Base-by-base conservation (phyloP, 2,329 filamentous ascomycete genomes). In the Huntiella abstrusa region DNA sequence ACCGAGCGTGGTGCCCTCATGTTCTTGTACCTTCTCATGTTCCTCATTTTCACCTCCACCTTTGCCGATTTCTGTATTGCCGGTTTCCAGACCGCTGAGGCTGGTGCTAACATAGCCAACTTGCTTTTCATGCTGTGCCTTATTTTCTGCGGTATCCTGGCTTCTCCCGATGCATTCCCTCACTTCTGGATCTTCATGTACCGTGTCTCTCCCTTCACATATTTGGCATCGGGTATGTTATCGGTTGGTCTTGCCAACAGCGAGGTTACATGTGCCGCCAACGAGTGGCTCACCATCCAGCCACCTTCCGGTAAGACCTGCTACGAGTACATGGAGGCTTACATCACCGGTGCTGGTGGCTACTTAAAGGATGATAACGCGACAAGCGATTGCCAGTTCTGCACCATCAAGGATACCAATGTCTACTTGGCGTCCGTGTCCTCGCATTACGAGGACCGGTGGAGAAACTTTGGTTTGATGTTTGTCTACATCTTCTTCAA, bases 101-200 rank as follows among this genome's bases (percentile, higher is more conserved):
- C 73, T 0, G 83, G 76, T 48, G 80, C 77, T 45, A 84, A 85
- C 60, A 66, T 91, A 51, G 81, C 80, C 54, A 83, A 84, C 52
- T 58, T 88, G 49, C 63, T 81, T 54, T 87, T 88, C 64, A 76
- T 71, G 33, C 66, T 88, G 46, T 76, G 70, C 50, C 66, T 87
- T 45, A 73, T 84, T 54, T 88, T 87, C 69, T 83, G 77, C 55
- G 69, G 79, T 68, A 79, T 91, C 43, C 70, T 92, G 51, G 76
- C 77, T 22, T 64, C 65, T 4, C 78, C 80, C 0, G 60, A 63
- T 2, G 59, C 62, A 2, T 69, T 88, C 33, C 81, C 83, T 0
- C 64, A 72, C 4, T 86, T 87, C 68, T 88, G 83, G 81, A 77
- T 80, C 54, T 85, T 85, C 66, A 83, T 86, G 77, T 88, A 88